Base-by-base conservation (phyloP, 768 basidiomycete species). In the Candolleomyces eurysporus region DNA sequence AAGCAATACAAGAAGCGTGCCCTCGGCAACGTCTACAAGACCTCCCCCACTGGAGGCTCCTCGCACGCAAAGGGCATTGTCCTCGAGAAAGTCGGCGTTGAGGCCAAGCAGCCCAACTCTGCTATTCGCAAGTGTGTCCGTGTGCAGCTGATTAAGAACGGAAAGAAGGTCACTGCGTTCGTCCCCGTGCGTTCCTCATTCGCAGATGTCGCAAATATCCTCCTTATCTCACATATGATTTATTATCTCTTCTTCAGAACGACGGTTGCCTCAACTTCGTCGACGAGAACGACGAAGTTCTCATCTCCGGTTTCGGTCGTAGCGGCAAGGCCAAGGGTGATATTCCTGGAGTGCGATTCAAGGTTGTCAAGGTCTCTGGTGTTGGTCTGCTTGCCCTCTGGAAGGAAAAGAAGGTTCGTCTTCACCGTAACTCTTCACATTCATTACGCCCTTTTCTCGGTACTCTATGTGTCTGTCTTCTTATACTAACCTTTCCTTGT, bases 31-130 rank as follows among this genome's bases (percentile, higher is more conserved):
- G 88, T 97, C 75, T 99, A 96, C 91, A 97, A 96, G 84, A 98
- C 97, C 72, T 98, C 96, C 36, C 97, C 97, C 51, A 98, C 97
- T 64, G 97, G 95, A 81, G 97, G 97, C 67, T 96, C 95, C 61
- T 98, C 97, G 67, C 97, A 99, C 78, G 97, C 97, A 68, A 99
- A 99, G 84, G 97, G 97, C 67, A 99, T 99, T 73, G 97, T 99
- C 62, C 89, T 99, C 63, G 97, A 99, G 82, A 99, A 99, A 84
- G 95, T 99, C 72, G 97, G 97, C 75, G 96, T 99, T 66, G 97
- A 99, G 83, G 96, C 97, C 75, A 99, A 99, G 82, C 97, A 99
- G 79, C 97, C 97, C 81, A 99, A 99, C 87, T 99, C 97, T 75
- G 97, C 97, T 76, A 98, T 99, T 79, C 95, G 97, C 78, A 99